Base-by-base conservation (phyloP, 2,329 filamentous ascomycete species). In the Meredithiella fracta region DNA sequence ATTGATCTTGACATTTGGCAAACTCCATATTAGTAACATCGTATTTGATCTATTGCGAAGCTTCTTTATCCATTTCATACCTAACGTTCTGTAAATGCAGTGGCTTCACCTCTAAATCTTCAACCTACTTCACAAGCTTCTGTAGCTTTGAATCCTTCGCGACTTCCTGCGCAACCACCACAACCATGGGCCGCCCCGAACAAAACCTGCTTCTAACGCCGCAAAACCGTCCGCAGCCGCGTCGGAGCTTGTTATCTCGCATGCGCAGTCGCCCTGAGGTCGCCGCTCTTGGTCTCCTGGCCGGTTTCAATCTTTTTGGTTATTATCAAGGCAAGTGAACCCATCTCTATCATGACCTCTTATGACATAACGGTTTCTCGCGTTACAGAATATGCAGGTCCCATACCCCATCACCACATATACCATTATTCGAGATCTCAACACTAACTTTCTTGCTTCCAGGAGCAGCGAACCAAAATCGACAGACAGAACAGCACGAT, bases 131-230 rank as follows among this genome's bases (percentile, higher is more conserved):
- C 44, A 20, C 29, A 42, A 8, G 20, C 22, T 23, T 23, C 23
- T 87, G 15, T 8, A 51, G 11, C 37, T 26, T 3, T 15, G 4
- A 17, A 44, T 53, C 51, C 34, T 53, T 53, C 31, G 88, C 73
- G 0, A 40, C 51, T 25, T 17, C 11, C 11, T 44, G 20, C 23
- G 20, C 40, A n/a, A 44, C 26, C 25, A 51, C n/a, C 20, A 34
- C 34, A n/a, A 50, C 38, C 31, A 55, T 55, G 53, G 53, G 53
- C 38, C 53, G 53, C 44, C 42, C 53, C 44, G 53, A 55, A 50
- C 8, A 17, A 3, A 55, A 38, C 44, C 40, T 20, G 17, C 44
- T 55, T 25, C 20, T 50, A 44, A 20, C 42, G 29, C 22, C 50
- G n/a, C 42, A 23, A 34, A 17, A 34, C 47, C 42, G 53, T 44